Base-by-base conservation (phyloP, 129 eudicot genomes). In the Saposhnikovia divaricata region DNA sequence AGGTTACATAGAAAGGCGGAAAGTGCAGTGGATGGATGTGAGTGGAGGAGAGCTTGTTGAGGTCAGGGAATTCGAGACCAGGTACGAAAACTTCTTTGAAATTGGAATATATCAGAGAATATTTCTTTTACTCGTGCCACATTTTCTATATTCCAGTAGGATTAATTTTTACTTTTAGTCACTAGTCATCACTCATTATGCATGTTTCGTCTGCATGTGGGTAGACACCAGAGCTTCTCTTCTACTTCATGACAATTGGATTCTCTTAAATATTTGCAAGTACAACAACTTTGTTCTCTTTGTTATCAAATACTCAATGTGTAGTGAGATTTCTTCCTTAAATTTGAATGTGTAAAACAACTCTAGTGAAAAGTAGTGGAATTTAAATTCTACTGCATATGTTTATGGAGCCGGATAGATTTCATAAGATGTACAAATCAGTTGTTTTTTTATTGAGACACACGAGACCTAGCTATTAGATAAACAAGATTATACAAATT, bases 1-100 rank as follows among this genome's bases (percentile, higher is more conserved):
- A 82, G 82, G 72, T 72, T 79, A 80, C 72, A 74, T 63, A 40
- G 87, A 82, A 47, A 86, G 82, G 78, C 87, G 98, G 82, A 93
- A 87, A 38, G 93, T 93, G 80, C 90, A 91, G 82, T 93, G 98
- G 98, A 88, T 89, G 42, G 97, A 91, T 88, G 85, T 90, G 75
- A 82, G 73, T 55, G 98, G 98, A 37, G 96, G 96, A 63, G 98
- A 93, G 80, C 98, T 93, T 78, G 87, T 87, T 46, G 91, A 91
- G 83, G 85, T 93, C 78, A 88, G 93, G 79, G 98, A 93, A 88
- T 93, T 91, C 73, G 98, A 93, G 87, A 85, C 88, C 84, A 93
- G 98, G 98, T 93, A 88, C 74, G 82, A 61, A 61, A 70, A 50
- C 74, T 70, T 74, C 34, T 84, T 75, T 76, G 47, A 43, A 72